Conservation (phyloP, 495 filamentous ascomycete genomes). For the Penicillium simplicissimum region DNA sequence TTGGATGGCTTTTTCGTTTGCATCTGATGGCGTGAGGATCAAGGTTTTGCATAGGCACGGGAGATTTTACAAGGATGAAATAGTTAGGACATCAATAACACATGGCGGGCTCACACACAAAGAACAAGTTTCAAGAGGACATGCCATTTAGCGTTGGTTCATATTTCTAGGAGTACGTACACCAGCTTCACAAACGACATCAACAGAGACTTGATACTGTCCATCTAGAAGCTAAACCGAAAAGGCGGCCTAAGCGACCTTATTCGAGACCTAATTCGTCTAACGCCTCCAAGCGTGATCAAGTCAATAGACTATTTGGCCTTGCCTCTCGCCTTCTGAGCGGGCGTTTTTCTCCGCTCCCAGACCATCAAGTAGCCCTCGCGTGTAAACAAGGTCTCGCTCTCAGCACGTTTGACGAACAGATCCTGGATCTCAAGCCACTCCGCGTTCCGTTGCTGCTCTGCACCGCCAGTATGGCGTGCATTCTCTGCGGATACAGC, state of each 20-base stretch:
- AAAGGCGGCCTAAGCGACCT: not conserved
- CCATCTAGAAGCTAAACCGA: not conserved
- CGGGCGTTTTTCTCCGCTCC: conserved; percentile 73
- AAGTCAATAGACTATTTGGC: conserved; percentile 13
- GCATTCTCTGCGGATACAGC: conserved; percentile 44
- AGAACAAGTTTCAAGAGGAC: not conserved
- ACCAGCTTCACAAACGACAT: not conserved
- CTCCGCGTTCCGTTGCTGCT: conserved; percentile 53
- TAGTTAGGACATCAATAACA: too few relatives aligned
- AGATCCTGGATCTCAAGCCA: conserved; percentile 95
- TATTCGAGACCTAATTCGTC: not conserved
- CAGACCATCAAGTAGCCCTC: conserved; percentile 96
- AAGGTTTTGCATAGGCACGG: not conserved
- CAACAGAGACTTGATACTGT: not conserved
- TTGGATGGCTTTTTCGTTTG: not conserved
- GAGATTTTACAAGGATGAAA: not conserved
- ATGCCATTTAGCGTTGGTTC: conserved; percentile 8
- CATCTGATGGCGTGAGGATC: not conserved
- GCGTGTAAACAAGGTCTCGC: conserved; percentile 84
- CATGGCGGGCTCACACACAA: too few relatives aligned
- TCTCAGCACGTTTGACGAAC: conserved; percentile 82
- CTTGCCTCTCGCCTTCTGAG: conserved; percentile 45
- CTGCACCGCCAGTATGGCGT: conserved; percentile 33
- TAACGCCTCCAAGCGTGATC: not conserved
- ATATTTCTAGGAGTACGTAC: conserved; percentile 13